Base-by-base conservation (phyloP, 176 grass and related monocot species). In the Triticum dicoccoides region DNA sequence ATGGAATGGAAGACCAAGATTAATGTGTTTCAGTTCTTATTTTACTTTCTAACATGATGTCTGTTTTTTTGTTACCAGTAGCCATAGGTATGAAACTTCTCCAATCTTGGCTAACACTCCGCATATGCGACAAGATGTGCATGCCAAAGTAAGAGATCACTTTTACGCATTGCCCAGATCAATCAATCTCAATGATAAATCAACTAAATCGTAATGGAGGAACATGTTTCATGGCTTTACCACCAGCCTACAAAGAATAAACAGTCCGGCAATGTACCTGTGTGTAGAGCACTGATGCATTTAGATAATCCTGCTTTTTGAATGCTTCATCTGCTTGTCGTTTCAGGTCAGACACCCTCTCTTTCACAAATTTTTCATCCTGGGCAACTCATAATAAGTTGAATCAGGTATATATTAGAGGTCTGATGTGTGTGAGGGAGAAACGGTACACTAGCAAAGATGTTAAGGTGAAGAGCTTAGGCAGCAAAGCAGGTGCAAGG, bases 241-340 rank as follows among this genome's bases (percentile, higher is more conserved):
- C 20, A 8, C 21, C 29, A 67, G 65, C 6, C 12, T 33, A 67
- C 29, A 67, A 67, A 6, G 11, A 15, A 29, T 12, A 32, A 66
- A 32, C 2, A 13, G 64, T 3, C 13, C 0, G 13, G 1, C 5
- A 67, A 33, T 68, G 29, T 34, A 68, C 65, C 2, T 34, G 14
- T 18, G 65, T 65, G 42, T 75, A 78, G 51, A 78, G 12, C 30
- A 17, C 17, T 69, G 66, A 38, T 38, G 66, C 66, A 69, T 79
- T 89, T 33, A 85, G 88, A 85, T 89, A 89, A 33, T 89, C 88
- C 42, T 76, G 41, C 49, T 85, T 81, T 13, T 33, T 81, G 69
- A 89, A 85, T 73, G 88, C 88, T 32, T 80, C 82, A 52, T 44
- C 59, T 6, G 32, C 77, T 81, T 85, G 54, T 74, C 8, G 73